Conservation (phyloP, 345 rosid genomes). For the Pugionium dolabratum region DNA sequence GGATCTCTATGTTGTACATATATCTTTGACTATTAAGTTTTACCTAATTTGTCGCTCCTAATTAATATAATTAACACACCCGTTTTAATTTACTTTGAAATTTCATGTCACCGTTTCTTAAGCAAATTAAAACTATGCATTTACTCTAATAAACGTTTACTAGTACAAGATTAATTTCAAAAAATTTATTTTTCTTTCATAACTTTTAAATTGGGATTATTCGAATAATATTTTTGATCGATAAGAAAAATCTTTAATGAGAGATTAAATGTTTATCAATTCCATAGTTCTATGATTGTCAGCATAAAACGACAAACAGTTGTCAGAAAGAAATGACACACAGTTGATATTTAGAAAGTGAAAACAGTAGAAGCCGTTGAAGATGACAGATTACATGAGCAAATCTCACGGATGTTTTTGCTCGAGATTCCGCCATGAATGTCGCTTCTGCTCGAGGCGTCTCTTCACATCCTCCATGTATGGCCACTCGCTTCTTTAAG, state of each 20-base stretch:
- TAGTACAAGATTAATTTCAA: too few relatives aligned
- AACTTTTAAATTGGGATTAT: too few relatives aligned
- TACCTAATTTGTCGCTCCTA: background rate
- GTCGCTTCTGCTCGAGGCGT: conserved; percentile 43
- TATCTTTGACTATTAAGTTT: background rate
- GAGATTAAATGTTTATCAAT: too few relatives aligned
- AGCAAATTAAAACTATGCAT: background rate
- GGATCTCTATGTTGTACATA: background rate
- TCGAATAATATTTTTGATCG: too few relatives aligned
- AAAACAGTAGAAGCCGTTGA: conserved; percentile 23
- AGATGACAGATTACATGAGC: conserved; percentile 41
- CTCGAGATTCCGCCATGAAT: conserved; percentile 52
- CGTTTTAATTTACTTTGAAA: background rate
- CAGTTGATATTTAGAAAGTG: background rate
- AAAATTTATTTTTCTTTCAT: too few relatives aligned
- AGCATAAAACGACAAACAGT: conserved; percentile 10
- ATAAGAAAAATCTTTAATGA: too few relatives aligned
- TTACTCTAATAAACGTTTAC: background rate
- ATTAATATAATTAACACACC: background rate
- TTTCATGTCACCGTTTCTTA: background rate
- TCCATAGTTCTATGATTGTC: background rate
- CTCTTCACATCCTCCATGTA: conserved; percentile 44
- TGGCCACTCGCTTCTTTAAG: background rate
- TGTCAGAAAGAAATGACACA: too few relatives aligned
- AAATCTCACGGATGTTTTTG: conserved; percentile 30